These are phyloP conservation scores for Chaetomiaceae sp. DNA, from an alignment of 2,329 filamentous ascomycete species.

Conservation along the genomic window DNA sequence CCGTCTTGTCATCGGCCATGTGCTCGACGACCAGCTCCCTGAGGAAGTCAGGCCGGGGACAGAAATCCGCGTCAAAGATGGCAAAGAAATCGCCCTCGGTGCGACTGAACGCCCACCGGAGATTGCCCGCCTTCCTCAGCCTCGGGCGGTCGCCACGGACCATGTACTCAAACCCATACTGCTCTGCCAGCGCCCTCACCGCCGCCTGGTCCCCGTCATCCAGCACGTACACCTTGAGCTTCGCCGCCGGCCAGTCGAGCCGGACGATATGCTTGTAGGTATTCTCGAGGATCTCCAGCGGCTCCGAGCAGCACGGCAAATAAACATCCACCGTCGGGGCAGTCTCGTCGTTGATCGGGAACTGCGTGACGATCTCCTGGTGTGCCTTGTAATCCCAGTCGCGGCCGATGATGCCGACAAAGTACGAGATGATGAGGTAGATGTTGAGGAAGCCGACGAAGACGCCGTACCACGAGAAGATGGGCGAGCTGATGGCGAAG, in stretches of 20 bases:
- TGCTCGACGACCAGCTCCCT: slow-evolving; percentile 38
- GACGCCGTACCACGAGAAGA: slow-evolving; percentile 37
- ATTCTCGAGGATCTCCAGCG: slow-evolving; percentile 33
- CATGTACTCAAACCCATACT: slow-evolving; percentile 38
- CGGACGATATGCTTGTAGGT: slow-evolving; percentile 25
- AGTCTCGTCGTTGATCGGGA: slow-evolving; percentile 32
- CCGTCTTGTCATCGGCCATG: slow-evolving; percentile 35
- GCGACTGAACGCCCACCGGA: slow-evolving; percentile 38
- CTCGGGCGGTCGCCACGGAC: slow-evolving; percentile 39
- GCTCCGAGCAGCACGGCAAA: slow-evolving; percentile 40
- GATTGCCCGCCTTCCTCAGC: slow-evolving; percentile 41
- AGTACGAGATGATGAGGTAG: slow-evolving; percentile 39
- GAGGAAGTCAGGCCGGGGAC: slow-evolving; percentile 39
- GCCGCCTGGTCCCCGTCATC: slow-evolving; percentile 36
- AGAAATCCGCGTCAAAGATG: slow-evolving; percentile 43
- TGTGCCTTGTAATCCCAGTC: slow-evolving; percentile 38
- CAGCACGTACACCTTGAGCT: slow-evolving; percentile 37
- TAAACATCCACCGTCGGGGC: slow-evolving; percentile 40
- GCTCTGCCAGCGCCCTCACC: slow-evolving; percentile 26
- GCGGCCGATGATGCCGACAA: slow-evolving; percentile 37
- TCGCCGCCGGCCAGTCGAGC: slow-evolving; percentile 36
- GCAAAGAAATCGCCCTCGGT: slow-evolving; percentile 39
- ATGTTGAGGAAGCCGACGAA: slow-evolving; percentile 38
- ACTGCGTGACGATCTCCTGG: slow-evolving; percentile 30
- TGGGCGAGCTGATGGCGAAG: slow-evolving; percentile 35